Base-by-base conservation (phyloP, 2,329 filamentous ascomycete species). In the Elsinoe fawcettii region DNA sequence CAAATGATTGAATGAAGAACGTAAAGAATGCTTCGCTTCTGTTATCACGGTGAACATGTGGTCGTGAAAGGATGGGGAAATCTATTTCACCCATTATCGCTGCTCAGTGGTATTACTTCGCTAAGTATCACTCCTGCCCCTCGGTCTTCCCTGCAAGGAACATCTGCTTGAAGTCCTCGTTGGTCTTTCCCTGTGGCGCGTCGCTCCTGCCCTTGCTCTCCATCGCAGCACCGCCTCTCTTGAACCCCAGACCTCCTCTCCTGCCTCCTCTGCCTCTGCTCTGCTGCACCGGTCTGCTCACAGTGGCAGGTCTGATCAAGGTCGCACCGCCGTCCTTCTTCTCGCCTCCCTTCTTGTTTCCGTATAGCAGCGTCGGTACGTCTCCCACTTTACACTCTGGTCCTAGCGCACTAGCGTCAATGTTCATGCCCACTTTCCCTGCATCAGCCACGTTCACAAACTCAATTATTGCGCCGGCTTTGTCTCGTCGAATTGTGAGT, bases 401-500 rank as follows among this genome's bases (percentile, higher is more conserved):
- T 6, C 75, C 75, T 3, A 71, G 61, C 11, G 65, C 65, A 41
- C 70, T 71, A 16, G 73, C 69, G 43, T 70, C 71, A 1, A 77
- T 66, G 6, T 70, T 73, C 14, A 75, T 67, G n/a, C 81, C 76
- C 1, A 87, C 87, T 66, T 81, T 87, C 23, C 91, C 91, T 0
- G 87, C 87, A 34, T 84, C 80, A 2, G 83, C 77, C 1, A 85
- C 78, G 53, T 88, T 83, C 2, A 75, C 75, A 65, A 88, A 96
- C 67, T 97, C 93, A 36, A 97, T 79, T 56, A 92, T 86, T 4
- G 91, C 93, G 11, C 90, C 91, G 58, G 86, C 84, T 61, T 95
- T 88, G 59, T 90, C 82, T 1, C 90, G 89, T 46, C 90, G 84
- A 9, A 96, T 77, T 11, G 87, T 78, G 3, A 97, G 78, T 69